Conservation (phyloP, 768 basidiomycete species). For the Lactifluus subvellereus region DNA sequence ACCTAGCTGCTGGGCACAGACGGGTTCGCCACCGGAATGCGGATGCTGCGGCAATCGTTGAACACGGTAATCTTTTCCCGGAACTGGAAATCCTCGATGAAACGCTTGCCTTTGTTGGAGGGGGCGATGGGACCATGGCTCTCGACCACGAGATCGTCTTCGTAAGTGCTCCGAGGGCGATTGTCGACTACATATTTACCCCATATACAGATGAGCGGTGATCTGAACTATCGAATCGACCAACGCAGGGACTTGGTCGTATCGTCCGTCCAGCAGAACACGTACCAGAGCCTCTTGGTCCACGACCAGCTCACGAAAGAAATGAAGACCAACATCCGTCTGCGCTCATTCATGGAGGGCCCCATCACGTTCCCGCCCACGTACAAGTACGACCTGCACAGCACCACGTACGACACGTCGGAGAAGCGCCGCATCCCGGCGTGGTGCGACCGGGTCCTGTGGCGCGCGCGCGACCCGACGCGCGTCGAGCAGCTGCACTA, state of each 20-base stretch:
- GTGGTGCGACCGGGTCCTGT: conserved; percentile 95
- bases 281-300: conserved; percentile 53
- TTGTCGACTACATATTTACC: not conserved
- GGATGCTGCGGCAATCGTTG: conserved; percentile 82
- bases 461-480: conserved; percentile 50
- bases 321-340: conserved; percentile 80
- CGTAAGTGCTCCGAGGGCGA: conserved; percentile 40
- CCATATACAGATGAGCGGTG: conserved; percentile 66
- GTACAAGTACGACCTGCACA: conserved; percentile 87
- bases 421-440: conserved; percentile 88
- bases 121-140: conserved; percentile 89
- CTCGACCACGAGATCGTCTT: conserved; percentile 94
- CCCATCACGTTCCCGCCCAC: conserved; percentile 82
- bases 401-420: conserved; percentile 77
- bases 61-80: conserved; percentile 67
- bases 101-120: conserved; percentile 69
- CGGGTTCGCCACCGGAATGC: conserved; percentile 78
- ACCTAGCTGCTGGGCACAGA: conserved; percentile 92
- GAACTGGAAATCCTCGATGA: conserved; percentile 43
- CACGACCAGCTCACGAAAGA: conserved; percentile 92
- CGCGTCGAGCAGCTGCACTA: conserved; percentile 70
- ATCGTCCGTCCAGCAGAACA: conserved; percentile 58
- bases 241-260: conserved; percentile 81
- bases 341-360: conserved; percentile 79
- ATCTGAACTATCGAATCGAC: conserved; percentile 97